These are phyloP conservation scores for Przewalskia tangutica DNA, from an alignment of 257 asterid species.

Conservation along the genomic window DNA sequence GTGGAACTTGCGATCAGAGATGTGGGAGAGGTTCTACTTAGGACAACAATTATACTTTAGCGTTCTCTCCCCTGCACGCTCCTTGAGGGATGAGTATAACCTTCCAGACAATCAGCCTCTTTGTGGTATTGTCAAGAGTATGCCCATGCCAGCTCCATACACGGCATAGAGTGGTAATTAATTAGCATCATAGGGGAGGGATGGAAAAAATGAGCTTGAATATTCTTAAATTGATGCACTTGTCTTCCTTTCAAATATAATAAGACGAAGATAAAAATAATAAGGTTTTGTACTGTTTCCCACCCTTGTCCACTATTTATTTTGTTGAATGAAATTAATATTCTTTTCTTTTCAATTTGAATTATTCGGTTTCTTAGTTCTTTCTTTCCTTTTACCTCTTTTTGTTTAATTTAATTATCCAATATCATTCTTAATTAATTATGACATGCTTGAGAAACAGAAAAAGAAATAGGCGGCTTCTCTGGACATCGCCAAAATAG, in stretches of 20 bases:
- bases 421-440: too few relatives aligned
- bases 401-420: too few relatives aligned
- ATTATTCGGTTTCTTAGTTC: too few relatives aligned
- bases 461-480: too few relatives aligned
- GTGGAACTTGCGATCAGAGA: conserved; percentile 53
- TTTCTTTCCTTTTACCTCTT: too few relatives aligned
- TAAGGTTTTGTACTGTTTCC: neutral
- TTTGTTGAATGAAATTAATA: neutral
- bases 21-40: conserved; percentile 33
- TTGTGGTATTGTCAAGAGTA: conserved; percentile 32
- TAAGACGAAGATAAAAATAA: neutral
- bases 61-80: conserved; percentile 26
- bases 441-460: too few relatives aligned
- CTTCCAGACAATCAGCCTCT: conserved; percentile 27
- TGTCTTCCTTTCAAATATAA: neutral
- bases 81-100: conserved; percentile 47
- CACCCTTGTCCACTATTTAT: neutral
- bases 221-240: neutral
- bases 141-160: conserved; percentile 32
- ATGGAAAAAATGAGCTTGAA: neutral
- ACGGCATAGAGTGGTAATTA: neutral
- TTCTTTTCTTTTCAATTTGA: neutral
- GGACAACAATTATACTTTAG: conserved; percentile 51
- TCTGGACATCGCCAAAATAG: too few relatives aligned
- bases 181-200: neutral